Conservation (phyloP, 2,329 filamentous ascomycete genomes). For the Fusarium sp. region DNA sequence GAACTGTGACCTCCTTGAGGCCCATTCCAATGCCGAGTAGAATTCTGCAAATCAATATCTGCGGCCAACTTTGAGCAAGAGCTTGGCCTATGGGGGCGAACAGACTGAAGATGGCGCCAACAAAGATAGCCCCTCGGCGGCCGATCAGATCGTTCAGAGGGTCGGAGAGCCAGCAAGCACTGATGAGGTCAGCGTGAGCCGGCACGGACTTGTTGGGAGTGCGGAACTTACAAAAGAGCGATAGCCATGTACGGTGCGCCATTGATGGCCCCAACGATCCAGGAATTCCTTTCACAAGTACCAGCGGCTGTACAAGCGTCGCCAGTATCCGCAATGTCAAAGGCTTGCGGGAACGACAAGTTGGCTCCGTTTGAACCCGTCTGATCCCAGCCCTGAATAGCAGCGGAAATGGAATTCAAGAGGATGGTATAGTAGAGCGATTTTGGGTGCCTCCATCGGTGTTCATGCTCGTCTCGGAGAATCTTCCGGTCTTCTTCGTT, state of each 20-base stretch:
- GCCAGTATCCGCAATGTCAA: conserved; percentile 51
- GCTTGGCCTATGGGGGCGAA: background rate
- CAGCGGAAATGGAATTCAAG: conserved; percentile 66
- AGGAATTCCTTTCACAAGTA: conserved; percentile 54
- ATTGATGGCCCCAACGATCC: conserved; percentile 48
- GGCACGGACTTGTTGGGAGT: background rate
- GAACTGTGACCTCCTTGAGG: conserved; percentile 71
- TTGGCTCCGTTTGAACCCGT: conserved; percentile 71
- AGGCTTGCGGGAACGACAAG: conserved; percentile 64
- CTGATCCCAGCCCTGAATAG: conserved; percentile 73
- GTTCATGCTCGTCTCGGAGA: background rate
- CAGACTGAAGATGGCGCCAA: conserved; percentile 59
- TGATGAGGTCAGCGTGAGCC: background rate
- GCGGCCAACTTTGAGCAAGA: conserved; percentile 72
- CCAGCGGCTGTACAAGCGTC: background rate
- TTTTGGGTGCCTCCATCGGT: conserved; percentile 1
- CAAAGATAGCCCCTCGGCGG: conserved; percentile 74
- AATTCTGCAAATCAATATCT: conserved; percentile 73
- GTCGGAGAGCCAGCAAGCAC: conserved; percentile 51
- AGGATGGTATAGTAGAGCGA: conserved; percentile 54
- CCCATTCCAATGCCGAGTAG: conserved; percentile 75
- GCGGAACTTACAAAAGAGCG: conserved; percentile 66
- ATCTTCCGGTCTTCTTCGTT: background rate
- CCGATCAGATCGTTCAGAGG: conserved; percentile 72
- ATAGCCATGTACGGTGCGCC: conserved; percentile 54